Evolutionary conservation across 2,329 filamentous ascomycete species (phyloP), one percentile per base, ranked within the genome.

Genomic region (Sordariomycetes sp.): DNA sequence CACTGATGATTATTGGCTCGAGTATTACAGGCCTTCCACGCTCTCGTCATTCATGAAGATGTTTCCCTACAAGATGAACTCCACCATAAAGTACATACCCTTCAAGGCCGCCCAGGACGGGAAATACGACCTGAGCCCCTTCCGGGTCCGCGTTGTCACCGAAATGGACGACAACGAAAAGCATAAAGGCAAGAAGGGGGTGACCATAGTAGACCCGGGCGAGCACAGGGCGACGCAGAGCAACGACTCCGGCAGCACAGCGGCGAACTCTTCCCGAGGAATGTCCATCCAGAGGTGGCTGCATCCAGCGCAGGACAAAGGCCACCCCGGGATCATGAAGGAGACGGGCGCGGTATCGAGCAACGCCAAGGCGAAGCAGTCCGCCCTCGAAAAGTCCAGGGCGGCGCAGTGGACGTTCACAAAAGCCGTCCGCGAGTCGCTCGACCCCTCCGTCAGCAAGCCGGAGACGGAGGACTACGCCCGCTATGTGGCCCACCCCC

Each of bases 1-100:
- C 60, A 90, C 90, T 60, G 93, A 97, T 67, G 91, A 97, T 70
- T 99, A 96, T 71, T 99, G 94, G 94, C 78, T 94, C 8, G 94
- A 99, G 69, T 97, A 97, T 70, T 99, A 99, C 69, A 85, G 92
- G 16, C 94, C 94, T 0, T 80, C 89, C 8, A 89, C 89, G 0
- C 74, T 97, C 1, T 96, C 94, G 0, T 94, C 90, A 0, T 90
- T 97, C 63, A 81, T 86, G 16, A 99, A 97, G 68, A 88, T 97
- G 69, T 97, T 96, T 68, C 84, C 90, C 0, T 96, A 89, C 72
- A 91, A 89, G 68, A 89, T 97, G 81, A 96, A 93, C 67, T 92
- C 89, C 0, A 94, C 89, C 3, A 83, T 92, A 62, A 88, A 88
- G 61, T 92, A 93, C 68, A 87, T 93, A 35, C 88, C 89, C 12